Evolutionary conservation across 495 filamentous ascomycete genomes (phyloP), one percentile per base, ranked within the genome.

Genomic region (Penicillium lagena): DNA sequence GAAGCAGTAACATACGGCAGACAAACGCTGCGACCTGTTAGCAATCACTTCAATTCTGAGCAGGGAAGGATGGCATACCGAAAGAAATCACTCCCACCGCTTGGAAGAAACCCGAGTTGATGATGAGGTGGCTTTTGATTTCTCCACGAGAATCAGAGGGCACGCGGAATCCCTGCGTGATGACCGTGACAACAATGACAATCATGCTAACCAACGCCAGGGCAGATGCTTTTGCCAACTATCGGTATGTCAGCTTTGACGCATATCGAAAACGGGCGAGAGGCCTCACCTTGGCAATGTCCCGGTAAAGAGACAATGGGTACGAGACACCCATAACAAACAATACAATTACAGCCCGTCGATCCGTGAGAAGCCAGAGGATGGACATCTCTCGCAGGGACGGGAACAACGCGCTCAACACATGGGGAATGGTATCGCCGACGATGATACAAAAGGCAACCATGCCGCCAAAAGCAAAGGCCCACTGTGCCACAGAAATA

Each of bases 391-490:
- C 68, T 31, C 68, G 62, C 29, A 97, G 62, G 7, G 77, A 78
- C 2, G 94, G 93, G 64, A 90, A 95, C 9, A 95, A 56, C 9
- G 90, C 88, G 12, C 70, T 67, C 51, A 96, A 58, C 29, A 98
- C 93, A 63, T 89, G 87, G 0, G 93, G 93, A 53, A 98, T 96
- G 1, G 87, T 86, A 62, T 98, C 93, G 15, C 93, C 93, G 17
- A 98, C 84, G 61, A 98, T 96, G 45, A 98, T 87, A 44, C 90
- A 93, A 67, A 96, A 98, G 14, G 94, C 94, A 34, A 97, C 78
- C 94, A 97, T 97, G 39, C 94, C 93, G 35, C 93, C 94, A 64
- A 96, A 98, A 37, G 94, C 93, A 75, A 98, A 98, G 31, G 86
- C 87, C 88, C 90, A 97, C 67, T 98, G 93, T 31, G 93, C 93